phyloP scores from a whole-genome alignment of 2,329 filamentous ascomycete genomes.

The Xylariaceae sp. region DNA sequence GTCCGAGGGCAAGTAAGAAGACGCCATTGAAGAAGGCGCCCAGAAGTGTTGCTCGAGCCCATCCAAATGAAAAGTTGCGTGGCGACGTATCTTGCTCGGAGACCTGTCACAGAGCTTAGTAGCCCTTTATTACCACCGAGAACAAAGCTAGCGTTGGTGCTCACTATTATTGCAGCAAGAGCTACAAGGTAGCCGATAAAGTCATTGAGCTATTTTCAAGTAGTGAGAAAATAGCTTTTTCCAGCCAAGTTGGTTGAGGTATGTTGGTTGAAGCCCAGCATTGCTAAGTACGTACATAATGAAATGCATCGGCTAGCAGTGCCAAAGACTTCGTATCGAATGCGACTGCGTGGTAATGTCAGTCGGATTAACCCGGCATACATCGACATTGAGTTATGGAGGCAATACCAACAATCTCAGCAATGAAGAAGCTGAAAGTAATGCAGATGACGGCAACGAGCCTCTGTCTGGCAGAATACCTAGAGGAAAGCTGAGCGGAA shows the following conservation, averaged over 20 bases:
- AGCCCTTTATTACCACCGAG: too few species aligned
- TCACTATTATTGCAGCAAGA: constrained; percentile 58
- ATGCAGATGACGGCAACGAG: constrained; percentile 46
- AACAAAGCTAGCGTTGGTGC: constrained; percentile 15
- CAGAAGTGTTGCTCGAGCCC: constrained; percentile 68
- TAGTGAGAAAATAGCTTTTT: too few species aligned
- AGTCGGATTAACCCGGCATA: too few species aligned
- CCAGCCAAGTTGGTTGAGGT: too few species aligned
- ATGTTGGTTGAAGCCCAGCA: constrained; percentile 8
- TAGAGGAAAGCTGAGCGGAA: too few species aligned
- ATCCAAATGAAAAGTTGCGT: constrained; percentile 65
- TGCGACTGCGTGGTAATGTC: constrained; percentile 22
- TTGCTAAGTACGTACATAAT: constrained; percentile 54
- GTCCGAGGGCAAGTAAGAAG: constrained; percentile 65
- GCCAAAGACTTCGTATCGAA: constrained; percentile 63
- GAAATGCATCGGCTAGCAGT: constrained; percentile 73
- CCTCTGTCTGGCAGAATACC: constrained; percentile 41
- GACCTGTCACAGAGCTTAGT: too few species aligned
- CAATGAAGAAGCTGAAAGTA: constrained; percentile 48
- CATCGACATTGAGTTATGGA: neutral
- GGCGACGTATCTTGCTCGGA: constrained; percentile 55
- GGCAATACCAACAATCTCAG: constrained; percentile 44
- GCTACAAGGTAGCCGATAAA: constrained; percentile 66
- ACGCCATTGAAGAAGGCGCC: constrained; percentile 80
- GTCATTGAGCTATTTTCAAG: constrained; percentile 60